These are phyloP conservation scores for Amanita brunnescens DNA, from an alignment of 768 basidiomycete species.

Conservation along the genomic window DNA sequence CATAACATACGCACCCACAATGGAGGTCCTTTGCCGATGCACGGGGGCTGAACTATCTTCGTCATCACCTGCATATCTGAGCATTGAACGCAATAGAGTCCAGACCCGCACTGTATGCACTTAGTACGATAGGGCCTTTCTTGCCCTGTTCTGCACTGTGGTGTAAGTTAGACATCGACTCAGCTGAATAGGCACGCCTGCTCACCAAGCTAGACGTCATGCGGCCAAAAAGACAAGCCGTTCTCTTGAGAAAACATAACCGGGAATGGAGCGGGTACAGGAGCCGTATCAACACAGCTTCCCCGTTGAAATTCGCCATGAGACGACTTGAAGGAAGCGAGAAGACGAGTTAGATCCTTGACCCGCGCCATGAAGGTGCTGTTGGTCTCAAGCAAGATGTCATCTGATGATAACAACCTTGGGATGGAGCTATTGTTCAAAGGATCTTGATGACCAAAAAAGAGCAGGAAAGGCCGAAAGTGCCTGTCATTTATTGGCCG, in stretches of 20 bases:
- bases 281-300: background rate
- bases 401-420: slow-evolving; percentile 76
- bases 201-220: background rate
- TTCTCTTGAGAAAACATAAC: too few species aligned
- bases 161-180: background rate
- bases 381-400: slow-evolving; percentile 54
- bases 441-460: too few species aligned
- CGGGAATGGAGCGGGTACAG: background rate
- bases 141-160: background rate
- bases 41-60: background rate
- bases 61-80: background rate
- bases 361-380: too few species aligned
- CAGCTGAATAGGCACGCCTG: background rate
- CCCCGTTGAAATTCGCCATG: too few species aligned
- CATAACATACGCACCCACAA: background rate
- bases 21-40: background rate
- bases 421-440: too few species aligned
- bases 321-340: too few species aligned
- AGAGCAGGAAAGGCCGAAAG: too few species aligned
- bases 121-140: background rate
- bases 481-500: too few species aligned
- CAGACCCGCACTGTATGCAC: background rate
- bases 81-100: background rate
- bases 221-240: background rate
- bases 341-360: too few species aligned